These are phyloP conservation scores for Agrocybe praecox DNA, from an alignment of 768 basidiomycete species.

Conservation along the genomic window DNA sequence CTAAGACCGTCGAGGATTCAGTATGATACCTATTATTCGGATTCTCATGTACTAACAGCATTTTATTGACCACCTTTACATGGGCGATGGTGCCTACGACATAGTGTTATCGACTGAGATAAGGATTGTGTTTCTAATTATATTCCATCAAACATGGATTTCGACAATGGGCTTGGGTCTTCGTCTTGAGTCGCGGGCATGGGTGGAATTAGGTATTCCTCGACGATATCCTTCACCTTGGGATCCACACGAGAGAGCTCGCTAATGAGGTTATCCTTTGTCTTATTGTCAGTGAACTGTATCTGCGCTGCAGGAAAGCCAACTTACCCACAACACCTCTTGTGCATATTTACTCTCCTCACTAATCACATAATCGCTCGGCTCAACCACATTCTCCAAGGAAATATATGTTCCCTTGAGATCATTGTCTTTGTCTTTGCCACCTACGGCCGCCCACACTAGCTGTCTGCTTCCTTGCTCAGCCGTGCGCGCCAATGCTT, in stretches of 20 bases:
- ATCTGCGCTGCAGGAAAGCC: neutral
- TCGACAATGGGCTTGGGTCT: neutral
- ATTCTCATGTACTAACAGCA: neutral
- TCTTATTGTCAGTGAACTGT: neutral
- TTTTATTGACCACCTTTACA: neutral
- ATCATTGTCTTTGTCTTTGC: constrained; percentile 13
- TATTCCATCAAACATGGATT: neutral
- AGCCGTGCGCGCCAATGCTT: constrained; percentile 34
- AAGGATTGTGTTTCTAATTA: neutral
- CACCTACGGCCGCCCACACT: constrained; percentile 33
- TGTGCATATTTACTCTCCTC: constrained; percentile 26
- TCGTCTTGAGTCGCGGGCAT: neutral
- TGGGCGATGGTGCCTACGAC: neutral
- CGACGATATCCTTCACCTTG: constrained; percentile 12
- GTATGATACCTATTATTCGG: constrained; percentile 4
- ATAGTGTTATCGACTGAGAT: no score
- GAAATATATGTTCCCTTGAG: constrained; percentile 33
- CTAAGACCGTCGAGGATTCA: constrained; percentile 7
- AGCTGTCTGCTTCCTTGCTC: constrained; percentile 40
- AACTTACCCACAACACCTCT: constrained; percentile 32
- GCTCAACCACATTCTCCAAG: constrained; percentile 24
- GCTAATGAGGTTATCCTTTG: constrained; percentile 17
- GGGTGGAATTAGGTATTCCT: constrained; percentile 11
- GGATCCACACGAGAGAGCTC: constrained; percentile 17
- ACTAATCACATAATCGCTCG: constrained; percentile 29